Evolutionary conservation across 441 rosid genomes (phyloP).

Genomic region (Pelargonium australe): DNA sequence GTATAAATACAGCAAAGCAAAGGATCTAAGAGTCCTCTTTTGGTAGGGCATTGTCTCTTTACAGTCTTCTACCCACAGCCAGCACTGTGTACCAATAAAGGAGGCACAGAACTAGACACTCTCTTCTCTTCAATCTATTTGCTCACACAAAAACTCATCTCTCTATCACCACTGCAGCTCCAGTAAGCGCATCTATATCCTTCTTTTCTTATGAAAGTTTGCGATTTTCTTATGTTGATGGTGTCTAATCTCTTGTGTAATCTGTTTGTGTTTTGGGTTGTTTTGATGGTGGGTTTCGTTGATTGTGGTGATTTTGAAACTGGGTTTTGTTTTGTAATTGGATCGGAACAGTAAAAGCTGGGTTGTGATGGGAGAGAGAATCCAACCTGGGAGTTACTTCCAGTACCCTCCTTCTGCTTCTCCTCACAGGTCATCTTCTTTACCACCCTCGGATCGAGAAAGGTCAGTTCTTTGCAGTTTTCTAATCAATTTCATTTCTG

Average conservation of each 20-base stretch:
- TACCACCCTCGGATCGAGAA: constrained; percentile 62
- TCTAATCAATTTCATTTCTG: constrained; percentile 5
- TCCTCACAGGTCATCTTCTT: constrained; percentile 71
- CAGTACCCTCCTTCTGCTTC: constrained; percentile 87
- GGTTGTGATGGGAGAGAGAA: constrained; percentile 77
- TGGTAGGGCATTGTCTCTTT: constrained; percentile 47
- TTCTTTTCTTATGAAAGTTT: no score
- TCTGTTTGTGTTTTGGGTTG: not conserved
- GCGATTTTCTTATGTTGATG: not conserved
- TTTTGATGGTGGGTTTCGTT: not conserved
- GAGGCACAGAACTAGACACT: constrained; percentile 12
- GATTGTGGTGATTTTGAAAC: not conserved
- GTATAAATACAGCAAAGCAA: constrained; percentile 28
- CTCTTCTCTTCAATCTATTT: not conserved
- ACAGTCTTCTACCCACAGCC: constrained; percentile 15
- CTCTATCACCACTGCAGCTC: not conserved
- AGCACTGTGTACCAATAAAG: constrained; percentile 3
- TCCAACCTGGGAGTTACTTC: constrained; percentile 77
- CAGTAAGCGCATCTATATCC: not conserved
- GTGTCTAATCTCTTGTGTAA: not conserved
- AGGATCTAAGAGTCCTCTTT: constrained; percentile 31
- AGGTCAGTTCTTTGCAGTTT: constrained; percentile 35
- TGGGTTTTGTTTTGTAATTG: not conserved
- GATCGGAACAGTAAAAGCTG: constrained; percentile 5
- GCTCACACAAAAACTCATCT: not conserved